Percentiles rank a stretch among this genome's conserved stretches.
These are phyloP conservation scores for Passalora sequoiae DNA, from an alignment of 2,329 filamentous ascomycete species.

Conservation along the genomic window DNA sequence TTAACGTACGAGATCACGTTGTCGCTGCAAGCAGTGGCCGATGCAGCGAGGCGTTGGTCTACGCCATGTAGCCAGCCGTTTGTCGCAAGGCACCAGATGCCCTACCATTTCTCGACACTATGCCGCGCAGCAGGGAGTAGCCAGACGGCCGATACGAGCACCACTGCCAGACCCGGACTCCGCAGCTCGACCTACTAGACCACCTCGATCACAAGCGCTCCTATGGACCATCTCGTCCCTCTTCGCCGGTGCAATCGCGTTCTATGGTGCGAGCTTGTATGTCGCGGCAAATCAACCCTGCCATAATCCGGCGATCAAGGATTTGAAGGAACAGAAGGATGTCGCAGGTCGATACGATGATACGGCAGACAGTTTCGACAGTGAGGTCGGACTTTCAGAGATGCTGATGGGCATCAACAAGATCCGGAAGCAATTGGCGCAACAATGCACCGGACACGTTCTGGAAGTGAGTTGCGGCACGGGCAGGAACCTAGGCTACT, in stretches of 20 bases:
- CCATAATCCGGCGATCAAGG: constrained; percentile 22
- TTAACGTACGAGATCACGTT: no score
- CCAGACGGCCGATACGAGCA: neutral
- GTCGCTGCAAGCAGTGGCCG: neutral
- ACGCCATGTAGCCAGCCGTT: constrained; percentile 22
- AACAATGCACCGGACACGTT: constrained; percentile 43
- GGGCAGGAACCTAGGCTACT: constrained; percentile 46
- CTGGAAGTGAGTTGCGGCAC: constrained; percentile 48
- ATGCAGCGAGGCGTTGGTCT: constrained; percentile 18
- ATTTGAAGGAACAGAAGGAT: constrained; percentile 34
- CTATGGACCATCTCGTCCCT: constrained; percentile 10
- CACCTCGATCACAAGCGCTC: neutral
- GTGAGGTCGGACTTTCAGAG: constrained; percentile 44
- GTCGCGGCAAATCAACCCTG: constrained; percentile 28
- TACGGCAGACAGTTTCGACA: constrained; percentile 43
- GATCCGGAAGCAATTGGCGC: constrained; percentile 38
- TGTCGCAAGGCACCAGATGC: constrained; percentile 5
- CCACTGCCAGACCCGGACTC: neutral
- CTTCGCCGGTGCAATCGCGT: constrained; percentile 36
- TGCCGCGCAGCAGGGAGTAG: neutral
- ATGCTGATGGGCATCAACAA: constrained; percentile 38
- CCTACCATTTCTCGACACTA: neutral
- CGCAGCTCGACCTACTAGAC: neutral
- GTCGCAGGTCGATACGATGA: constrained; percentile 44
- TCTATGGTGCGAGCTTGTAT: constrained; percentile 39